Conservation (phyloP, 1,284 basidiomycete genomes). For the Leccinum angustisporum region DNA sequence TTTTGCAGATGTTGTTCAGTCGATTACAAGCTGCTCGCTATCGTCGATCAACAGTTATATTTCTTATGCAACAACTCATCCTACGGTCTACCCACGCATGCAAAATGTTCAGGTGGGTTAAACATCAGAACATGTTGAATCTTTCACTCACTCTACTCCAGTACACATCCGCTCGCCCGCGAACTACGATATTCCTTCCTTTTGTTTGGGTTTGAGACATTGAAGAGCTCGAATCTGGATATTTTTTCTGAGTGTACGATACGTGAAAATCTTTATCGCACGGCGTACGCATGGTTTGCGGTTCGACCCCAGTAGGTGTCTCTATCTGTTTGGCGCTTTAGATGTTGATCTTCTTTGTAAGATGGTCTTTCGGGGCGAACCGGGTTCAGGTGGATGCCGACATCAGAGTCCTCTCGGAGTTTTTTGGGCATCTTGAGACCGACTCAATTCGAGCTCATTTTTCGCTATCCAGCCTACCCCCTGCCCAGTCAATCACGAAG, state of each 20-base stretch:
- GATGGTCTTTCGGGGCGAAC: constrained; percentile 94
- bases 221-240: constrained; percentile 89
- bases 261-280: constrained; percentile 75
- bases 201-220: constrained; percentile 89
- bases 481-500: constrained; percentile 47
- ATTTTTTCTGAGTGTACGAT: constrained; percentile 78
- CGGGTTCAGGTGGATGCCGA: constrained; percentile 89
- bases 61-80: constrained; percentile 83
- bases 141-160: constrained; percentile 33
- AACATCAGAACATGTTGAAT: background rate
- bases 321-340: background rate
- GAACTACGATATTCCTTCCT: constrained; percentile 89
- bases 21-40: constrained; percentile 94
- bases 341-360: constrained; percentile 32
- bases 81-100: constrained; percentile 72
- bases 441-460: constrained; percentile 70
- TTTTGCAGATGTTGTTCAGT: constrained; percentile 90
- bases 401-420: constrained; percentile 84
- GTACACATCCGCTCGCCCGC: constrained; percentile 89
- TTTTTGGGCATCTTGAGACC: constrained; percentile 72
- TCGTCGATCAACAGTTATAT: constrained; percentile 81
- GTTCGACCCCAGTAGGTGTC: constrained; percentile 76
- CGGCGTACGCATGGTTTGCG: constrained; percentile 93
- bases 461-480: constrained; percentile 70
- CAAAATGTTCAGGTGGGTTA: constrained; percentile 68